phyloP scores from a whole-genome alignment of 1,284 basidiomycete species.

The Omphalotus olearius region DNA sequence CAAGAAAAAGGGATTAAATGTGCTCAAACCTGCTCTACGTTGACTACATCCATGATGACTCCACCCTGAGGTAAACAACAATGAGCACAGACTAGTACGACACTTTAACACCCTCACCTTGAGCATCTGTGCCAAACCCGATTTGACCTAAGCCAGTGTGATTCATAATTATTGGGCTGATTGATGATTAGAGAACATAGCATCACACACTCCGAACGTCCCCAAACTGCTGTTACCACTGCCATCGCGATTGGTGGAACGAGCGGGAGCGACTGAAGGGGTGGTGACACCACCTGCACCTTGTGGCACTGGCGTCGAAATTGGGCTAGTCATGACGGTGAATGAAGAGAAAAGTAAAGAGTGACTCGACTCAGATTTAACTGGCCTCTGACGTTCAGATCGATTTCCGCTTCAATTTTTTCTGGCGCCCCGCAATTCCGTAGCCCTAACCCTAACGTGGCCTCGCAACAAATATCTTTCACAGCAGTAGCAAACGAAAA shows the following conservation, averaged over 20 bases:
- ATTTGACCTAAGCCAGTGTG: conserved; percentile 67
- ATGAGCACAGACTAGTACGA: conserved; percentile 13
- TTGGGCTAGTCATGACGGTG: conserved; percentile 15
- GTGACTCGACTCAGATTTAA: conserved; percentile 5
- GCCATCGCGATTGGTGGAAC: conserved; percentile 53
- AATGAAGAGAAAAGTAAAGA: not conserved
- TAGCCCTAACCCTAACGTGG: too few relatives aligned
- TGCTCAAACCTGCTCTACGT: conserved; percentile 65
- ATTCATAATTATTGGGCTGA: not conserved
- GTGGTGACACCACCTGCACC: conserved; percentile 29
- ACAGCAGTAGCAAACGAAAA: too few relatives aligned
- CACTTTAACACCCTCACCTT: conserved; percentile 50
- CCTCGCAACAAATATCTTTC: too few relatives aligned
- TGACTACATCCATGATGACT: conserved; percentile 92
- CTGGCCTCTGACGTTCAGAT: too few relatives aligned
- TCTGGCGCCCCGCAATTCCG: too few relatives aligned
- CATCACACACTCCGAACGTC: conserved; percentile 67
- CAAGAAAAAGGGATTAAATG: not conserved
- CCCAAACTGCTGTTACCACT: conserved; percentile 61
- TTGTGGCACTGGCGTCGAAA: conserved; percentile 27
- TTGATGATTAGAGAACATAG: conserved; percentile 3
- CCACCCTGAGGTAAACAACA: conserved; percentile 51
- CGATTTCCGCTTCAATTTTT: too few relatives aligned
- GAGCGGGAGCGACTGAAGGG: conserved; percentile 49
- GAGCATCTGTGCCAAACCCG: conserved; percentile 91